phyloP scores from a whole-genome alignment of 345 rosid species.

The Arabidopsis thaliana region TAIR10.1 NC_003076.8:3439001-3439500 shows the following conservation, averaged over 20 bases:
- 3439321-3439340: constrained; percentile 45
- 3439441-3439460: constrained; percentile 15
- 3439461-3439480: neutral
- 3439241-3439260: neutral
- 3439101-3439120: constrained; percentile 9
- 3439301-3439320: constrained; percentile 43
- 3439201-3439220: constrained; percentile 43
- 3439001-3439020: constrained; percentile 49
- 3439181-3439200: neutral
- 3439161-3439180: constrained; percentile 12
- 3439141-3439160: neutral
- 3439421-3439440: constrained; percentile 29
- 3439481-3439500: neutral
- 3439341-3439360: constrained; percentile 54
- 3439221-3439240: neutral
- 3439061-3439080: constrained; percentile 47
- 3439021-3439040: constrained; percentile 45
- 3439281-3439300: constrained; percentile 43
- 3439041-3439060: constrained; percentile 53
- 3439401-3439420: constrained; percentile 37
- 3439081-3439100: constrained; percentile 45
- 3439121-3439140: neutral
- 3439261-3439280: neutral
- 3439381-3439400: constrained; percentile 44
- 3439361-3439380: constrained; percentile 54